Evolutionary conservation across 768 basidiomycete species (phyloP).

Genomic region (Zangia roseola): DNA sequence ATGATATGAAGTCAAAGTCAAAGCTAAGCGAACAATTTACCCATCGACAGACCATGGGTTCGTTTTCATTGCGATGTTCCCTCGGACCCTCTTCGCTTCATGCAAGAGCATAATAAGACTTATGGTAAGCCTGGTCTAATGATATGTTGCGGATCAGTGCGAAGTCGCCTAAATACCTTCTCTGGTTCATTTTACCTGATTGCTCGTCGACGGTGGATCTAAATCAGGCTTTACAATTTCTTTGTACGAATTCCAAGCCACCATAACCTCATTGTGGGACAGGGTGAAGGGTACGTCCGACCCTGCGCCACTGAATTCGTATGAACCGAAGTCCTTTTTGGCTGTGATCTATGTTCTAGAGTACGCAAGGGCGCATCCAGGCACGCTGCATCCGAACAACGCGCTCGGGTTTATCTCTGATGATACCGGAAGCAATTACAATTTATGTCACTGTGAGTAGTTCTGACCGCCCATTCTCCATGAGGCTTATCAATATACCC

Average conservation of each 20-base stretch:
- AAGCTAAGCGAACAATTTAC: neutral
- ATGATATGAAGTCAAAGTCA: slow-evolving; percentile 36
- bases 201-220: neutral
- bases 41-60: slow-evolving; percentile 40
- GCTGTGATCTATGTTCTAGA: slow-evolving; percentile 20
- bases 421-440: slow-evolving; percentile 60
- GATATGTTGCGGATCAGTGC: neutral
- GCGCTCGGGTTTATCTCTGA: slow-evolving; percentile 63
- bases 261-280: slow-evolving; percentile 64
- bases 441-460: slow-evolving; percentile 60
- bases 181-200: no score
- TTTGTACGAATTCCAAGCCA: slow-evolving; percentile 58
- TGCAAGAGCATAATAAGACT: slow-evolving; percentile 52
- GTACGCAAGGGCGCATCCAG: slow-evolving; percentile 37
- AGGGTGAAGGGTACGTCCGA: slow-evolving; percentile 49
- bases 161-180: neutral
- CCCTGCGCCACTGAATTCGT: slow-evolving; percentile 28
- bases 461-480: neutral
- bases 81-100: slow-evolving; percentile 52
- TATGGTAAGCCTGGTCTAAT: slow-evolving; percentile 39
- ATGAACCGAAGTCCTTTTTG: slow-evolving; percentile 38
- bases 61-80: slow-evolving; percentile 54
- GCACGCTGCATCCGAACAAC: slow-evolving; percentile 52
- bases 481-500: neutral
- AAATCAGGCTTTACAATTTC: slow-evolving; percentile 60